A percentile compares a stretch with the other conserved stretches of the same genome.
These are phyloP conservation scores for Podila epicladia DNA, from an alignment of 192 early-diverging fungal species.

Conservation along the genomic window DNA sequence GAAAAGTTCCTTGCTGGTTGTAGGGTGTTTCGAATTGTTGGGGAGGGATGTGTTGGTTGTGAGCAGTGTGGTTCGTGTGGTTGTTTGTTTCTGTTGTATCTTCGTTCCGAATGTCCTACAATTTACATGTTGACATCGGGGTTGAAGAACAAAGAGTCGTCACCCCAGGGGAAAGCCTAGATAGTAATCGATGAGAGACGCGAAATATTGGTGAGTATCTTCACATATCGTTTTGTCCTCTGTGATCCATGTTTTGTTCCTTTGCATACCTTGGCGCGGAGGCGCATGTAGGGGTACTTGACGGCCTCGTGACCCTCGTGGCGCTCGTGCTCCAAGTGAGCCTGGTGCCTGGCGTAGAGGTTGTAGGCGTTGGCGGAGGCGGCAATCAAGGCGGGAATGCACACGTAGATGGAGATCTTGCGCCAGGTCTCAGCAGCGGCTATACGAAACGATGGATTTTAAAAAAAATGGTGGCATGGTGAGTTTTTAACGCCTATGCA, in stretches of 20 bases:
- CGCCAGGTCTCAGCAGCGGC: slow-evolving; percentile 53
- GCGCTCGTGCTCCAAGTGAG: slow-evolving; percentile 50
- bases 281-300: slow-evolving; percentile 53
- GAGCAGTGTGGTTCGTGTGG: neutral
- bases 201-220: neutral
- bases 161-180: slow-evolving; percentile 54
- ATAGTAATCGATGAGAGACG: neutral
- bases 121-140: slow-evolving; percentile 48
- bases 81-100: neutral
- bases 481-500: too few species aligned
- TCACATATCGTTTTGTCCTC: neutral
- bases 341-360: slow-evolving; percentile 52
- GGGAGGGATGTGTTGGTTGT: neutral
- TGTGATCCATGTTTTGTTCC: neutral
- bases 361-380: slow-evolving; percentile 51
- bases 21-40: slow-evolving; percentile 2
- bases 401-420: slow-evolving; percentile 55
- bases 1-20: neutral
- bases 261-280: slow-evolving; percentile 49
- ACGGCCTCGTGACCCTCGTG: slow-evolving; percentile 48
- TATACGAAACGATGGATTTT: neutral
- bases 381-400: slow-evolving; percentile 38
- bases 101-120: neutral
- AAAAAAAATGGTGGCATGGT: too few species aligned
- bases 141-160: slow-evolving; percentile 51